phyloP scores from a whole-genome alignment of 352 stramenopile species.

The Phytopythium delawarense region DNA sequence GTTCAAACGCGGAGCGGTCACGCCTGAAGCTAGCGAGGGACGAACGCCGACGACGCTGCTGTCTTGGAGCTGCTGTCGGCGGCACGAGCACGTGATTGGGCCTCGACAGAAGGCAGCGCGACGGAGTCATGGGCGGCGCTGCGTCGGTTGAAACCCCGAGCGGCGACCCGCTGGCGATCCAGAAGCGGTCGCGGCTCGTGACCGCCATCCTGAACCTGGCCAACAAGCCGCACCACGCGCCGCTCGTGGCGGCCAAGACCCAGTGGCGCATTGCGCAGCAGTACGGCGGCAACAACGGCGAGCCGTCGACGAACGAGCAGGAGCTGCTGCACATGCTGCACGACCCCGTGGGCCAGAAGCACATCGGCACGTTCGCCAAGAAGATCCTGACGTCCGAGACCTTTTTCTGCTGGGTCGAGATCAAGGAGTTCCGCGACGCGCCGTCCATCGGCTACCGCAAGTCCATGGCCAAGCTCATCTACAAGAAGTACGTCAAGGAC shows the following conservation, averaged over 20 bases:
- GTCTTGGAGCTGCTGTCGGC: background rate
- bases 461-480: constrained; percentile 77
- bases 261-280: constrained; percentile 70
- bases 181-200: constrained; percentile 47
- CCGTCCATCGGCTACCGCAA: constrained; percentile 64
- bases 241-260: constrained; percentile 70
- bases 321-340: constrained; percentile 68
- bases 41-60: background rate
- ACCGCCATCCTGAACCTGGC: constrained; percentile 40
- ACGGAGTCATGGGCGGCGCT: constrained; percentile 22
- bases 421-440: constrained; percentile 76
- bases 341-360: constrained; percentile 76
- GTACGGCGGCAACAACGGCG: constrained; percentile 34
- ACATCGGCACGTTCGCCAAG: constrained; percentile 77
- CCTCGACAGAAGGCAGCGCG: background rate
- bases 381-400: constrained; percentile 82
- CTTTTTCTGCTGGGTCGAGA: constrained; percentile 86
- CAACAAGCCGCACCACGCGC: constrained; percentile 64
- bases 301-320: constrained; percentile 59
- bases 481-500: constrained; percentile 82
- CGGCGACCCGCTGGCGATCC: constrained; percentile 20
- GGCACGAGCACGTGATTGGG: background rate
- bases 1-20: background rate
- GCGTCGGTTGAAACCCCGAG: constrained; percentile 34
- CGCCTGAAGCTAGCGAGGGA: background rate